These are phyloP conservation scores for Cercospora berteroae DNA, from an alignment of 2,329 filamentous ascomycete genomes.

Conservation along the genomic window DNA sequence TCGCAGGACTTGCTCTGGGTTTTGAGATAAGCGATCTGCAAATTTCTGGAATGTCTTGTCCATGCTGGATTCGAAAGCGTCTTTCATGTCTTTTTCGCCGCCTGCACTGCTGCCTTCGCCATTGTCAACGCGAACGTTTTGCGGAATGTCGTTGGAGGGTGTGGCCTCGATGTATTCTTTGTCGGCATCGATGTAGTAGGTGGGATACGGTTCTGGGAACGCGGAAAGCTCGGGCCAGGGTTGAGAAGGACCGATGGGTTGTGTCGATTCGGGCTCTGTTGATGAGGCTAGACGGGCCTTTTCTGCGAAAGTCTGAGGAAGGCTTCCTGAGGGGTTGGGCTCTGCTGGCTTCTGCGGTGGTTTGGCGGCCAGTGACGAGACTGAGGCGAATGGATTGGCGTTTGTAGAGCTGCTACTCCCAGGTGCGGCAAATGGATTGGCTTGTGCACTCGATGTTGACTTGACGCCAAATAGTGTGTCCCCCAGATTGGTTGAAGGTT, in stretches of 20 bases:
- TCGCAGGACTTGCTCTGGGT: slow-evolving; percentile 52
- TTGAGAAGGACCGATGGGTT: slow-evolving; percentile 45
- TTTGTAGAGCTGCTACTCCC: slow-evolving; percentile 37
- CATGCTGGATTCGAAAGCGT: slow-evolving; percentile 49
- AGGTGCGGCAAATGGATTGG: slow-evolving; percentile 61
- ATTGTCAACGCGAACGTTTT: slow-evolving; percentile 35
- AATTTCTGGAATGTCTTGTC: slow-evolving; percentile 54
- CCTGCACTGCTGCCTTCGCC: slow-evolving; percentile 37
- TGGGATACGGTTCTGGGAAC: slow-evolving; percentile 70
- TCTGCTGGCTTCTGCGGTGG: slow-evolving; percentile 40
- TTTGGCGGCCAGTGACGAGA: slow-evolving; percentile 46
- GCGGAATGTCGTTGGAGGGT: slow-evolving; percentile 48
- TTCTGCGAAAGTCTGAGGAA: slow-evolving; percentile 35
- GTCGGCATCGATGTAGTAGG: slow-evolving; percentile 81
- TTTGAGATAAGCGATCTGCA: slow-evolving; percentile 51
- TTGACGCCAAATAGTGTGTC: slow-evolving; percentile 69
- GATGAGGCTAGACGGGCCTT: slow-evolving; percentile 35
- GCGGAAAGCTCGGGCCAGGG: slow-evolving; percentile 71
- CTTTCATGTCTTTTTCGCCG: slow-evolving; percentile 39
- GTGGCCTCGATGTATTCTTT: slow-evolving; percentile 77
- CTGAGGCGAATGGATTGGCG: slow-evolving; percentile 58
- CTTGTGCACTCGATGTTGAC: slow-evolving; percentile 37
- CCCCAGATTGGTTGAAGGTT: slow-evolving; percentile 52
- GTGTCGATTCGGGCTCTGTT: slow-evolving; percentile 24
- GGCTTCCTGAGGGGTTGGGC: slow-evolving; percentile 21